Conservation (phyloP, 768 basidiomycete genomes). For the Lactarius sp. region DNA sequence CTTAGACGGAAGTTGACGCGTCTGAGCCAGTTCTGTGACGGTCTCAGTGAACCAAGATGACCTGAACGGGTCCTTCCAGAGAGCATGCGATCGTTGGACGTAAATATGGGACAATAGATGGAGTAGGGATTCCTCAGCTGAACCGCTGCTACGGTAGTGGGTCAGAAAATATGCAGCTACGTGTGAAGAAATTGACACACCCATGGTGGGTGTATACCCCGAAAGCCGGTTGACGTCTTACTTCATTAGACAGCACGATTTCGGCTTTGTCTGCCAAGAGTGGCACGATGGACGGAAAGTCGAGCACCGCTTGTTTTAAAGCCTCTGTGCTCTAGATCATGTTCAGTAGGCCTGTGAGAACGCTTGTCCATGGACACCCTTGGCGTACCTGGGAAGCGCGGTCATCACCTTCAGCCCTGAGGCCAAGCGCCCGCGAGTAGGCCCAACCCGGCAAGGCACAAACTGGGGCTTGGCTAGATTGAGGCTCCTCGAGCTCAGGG, state of each 20-base stretch:
- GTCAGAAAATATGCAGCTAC: not conserved
- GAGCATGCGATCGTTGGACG: conserved; percentile 61
- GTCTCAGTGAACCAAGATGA: conserved; percentile 68
- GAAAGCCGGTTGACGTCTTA: conserved; percentile 60
- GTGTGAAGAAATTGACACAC: conserved; percentile 37
- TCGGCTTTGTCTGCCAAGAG: conserved; percentile 86
- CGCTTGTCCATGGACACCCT: not conserved
- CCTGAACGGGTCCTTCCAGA: conserved; percentile 76
- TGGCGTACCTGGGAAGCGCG: conserved; percentile 13
- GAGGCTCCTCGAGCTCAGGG: conserved; percentile 36
- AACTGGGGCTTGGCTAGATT: conserved; percentile 13
- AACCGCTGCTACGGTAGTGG: not conserved
- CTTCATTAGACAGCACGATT: conserved; percentile 50
- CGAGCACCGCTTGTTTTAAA: conserved; percentile 64
- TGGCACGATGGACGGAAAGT: conserved; percentile 78
- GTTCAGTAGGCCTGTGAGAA: conserved; percentile 32
- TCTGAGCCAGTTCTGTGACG: conserved; percentile 39
- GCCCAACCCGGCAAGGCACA: conserved; percentile 71
- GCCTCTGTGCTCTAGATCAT: conserved; percentile 58
- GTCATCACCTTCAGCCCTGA: conserved; percentile 38
- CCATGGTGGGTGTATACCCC: conserved; percentile 61
- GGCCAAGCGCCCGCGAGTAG: conserved; percentile 65
- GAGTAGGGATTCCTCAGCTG: conserved; percentile 40
- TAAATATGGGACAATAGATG: conserved; percentile 89
- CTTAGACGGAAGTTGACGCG: conserved; percentile 33